Base-by-base conservation (phyloP, 345 rosid genomes). In the Noccaea bulbosa region DNA sequence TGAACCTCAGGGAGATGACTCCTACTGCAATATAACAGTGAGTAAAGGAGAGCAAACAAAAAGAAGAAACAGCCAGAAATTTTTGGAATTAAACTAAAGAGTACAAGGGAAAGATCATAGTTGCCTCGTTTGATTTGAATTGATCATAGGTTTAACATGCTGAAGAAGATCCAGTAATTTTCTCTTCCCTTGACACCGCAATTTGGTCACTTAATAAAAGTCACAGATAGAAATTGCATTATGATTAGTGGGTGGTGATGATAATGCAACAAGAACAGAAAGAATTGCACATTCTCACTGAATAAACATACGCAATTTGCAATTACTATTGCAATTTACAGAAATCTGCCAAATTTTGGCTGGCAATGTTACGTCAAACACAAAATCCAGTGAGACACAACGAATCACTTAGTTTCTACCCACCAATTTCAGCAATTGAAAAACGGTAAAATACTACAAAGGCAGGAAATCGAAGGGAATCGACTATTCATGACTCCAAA, bases 1-100 rank as follows among this genome's bases (percentile, higher is more conserved):
- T 63, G 62, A 73, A 71, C 82, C 71, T 79, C 83, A 65, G 62
- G 65, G 14, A 65, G 72, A 72, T 62, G 71, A 78, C 64, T 78
- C 67, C 43, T 44, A 68, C 88, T 86, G 83, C 78, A 78, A 11
- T 52, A 53, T 43, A 56, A 72, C 46, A 51, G 37, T 34, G 2
- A 38, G 43, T 65, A 15, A 63, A 7, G 4, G 35, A 16, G 33
- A 33, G 11, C 39, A 50, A 38, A 67, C 24, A 17, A 44, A 55
- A 39, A 34, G 52, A 49, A 35, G 68, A 67, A 67, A 65, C 67
- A 57, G 30, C 49, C 59, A 38, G 34, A 39, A 58, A 69, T 9
- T 7, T 3, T 6, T 8, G 38, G 11, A 56, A 67, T 46, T 41
- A 30, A 50, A 32, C 37, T 3, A 75, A 47, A 47, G 32, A 9